These are phyloP conservation scores for Mucor saturninus DNA, from an alignment of 371 early-diverging fungal species.

Conservation along the genomic window DNA sequence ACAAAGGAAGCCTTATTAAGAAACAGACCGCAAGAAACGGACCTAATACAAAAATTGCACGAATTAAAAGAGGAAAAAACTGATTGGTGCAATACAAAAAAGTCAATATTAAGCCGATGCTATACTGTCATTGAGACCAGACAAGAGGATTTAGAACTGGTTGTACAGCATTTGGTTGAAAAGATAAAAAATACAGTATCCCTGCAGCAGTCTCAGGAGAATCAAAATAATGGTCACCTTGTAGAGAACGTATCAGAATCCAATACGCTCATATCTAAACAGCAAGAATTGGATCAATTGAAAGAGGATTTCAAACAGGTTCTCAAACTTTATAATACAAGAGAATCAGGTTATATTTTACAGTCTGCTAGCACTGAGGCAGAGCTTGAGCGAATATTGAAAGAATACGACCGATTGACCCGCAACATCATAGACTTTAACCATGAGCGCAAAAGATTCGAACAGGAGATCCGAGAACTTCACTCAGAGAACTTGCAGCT, in stretches of 20 bases:
- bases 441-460: conserved; percentile 42
- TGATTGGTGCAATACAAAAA: background rate
- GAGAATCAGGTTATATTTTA: conserved; percentile 42
- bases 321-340: conserved; percentile 35
- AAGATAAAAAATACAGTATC: background rate
- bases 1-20: background rate
- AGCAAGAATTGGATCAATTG: conserved; percentile 1
- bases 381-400: conserved; percentile 44
- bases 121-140: background rate
- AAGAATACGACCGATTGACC: conserved; percentile 58
- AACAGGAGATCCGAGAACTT: conserved; percentile 29
- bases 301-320: conserved; percentile 13
- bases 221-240: background rate
- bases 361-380: conserved; percentile 47
- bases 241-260: background rate
- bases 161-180: too few species aligned
- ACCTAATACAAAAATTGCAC: too few species aligned
- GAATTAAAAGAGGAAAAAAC: background rate
- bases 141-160: background rate
- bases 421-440: conserved; percentile 54
- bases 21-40: background rate
- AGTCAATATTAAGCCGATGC: background rate
- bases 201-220: conserved; percentile 1
- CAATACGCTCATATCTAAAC: background rate
- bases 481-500: conserved; percentile 32